These are phyloP conservation scores for Rehmannia glutinosa DNA, from an alignment of 257 asterid genomes.

Conservation along the genomic window DNA sequence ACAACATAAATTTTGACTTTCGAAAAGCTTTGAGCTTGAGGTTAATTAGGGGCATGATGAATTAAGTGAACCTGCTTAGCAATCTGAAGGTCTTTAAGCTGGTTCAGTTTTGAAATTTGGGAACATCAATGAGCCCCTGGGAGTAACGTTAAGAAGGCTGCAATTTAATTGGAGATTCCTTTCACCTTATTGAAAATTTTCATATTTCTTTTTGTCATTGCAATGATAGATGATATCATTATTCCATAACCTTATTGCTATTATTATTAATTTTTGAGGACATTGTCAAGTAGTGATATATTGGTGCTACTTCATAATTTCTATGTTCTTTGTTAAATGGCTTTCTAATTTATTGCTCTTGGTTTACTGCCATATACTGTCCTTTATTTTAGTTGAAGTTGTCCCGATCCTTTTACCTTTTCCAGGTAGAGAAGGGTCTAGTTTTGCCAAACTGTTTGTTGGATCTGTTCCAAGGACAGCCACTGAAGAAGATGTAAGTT, in stretches of 20 bases:
- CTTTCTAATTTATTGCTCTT: not conserved
- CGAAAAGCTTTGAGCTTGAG: not conserved
- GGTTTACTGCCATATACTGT: not conserved
- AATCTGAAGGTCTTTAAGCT: not conserved
- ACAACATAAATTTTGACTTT: not conserved
- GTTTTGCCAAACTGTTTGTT: conserved; percentile 79
- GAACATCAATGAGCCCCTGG: not conserved
- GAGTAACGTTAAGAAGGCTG: not conserved
- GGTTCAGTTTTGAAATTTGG: not conserved
- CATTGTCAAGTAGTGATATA: not conserved
- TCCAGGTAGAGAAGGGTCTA: conserved; percentile 60
- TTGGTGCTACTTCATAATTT: not conserved
- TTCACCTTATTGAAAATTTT: not conserved
- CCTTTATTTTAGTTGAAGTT: conserved; percentile 2
- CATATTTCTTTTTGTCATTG: not conserved
- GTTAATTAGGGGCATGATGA: not conserved
- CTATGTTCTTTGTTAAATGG: not conserved
- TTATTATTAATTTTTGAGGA: not conserved
- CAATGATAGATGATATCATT: not conserved
- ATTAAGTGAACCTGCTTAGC: not conserved
- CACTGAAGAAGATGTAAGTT: conserved; percentile 83
- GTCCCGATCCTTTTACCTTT: not conserved
- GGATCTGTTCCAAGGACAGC: conserved; percentile 93
- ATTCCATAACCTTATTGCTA: not conserved
- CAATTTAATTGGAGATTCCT: not conserved